Evolutionary conservation across 495 filamentous ascomycete genomes (phyloP).

Genomic region (Penicillium mononematosum): DNA sequence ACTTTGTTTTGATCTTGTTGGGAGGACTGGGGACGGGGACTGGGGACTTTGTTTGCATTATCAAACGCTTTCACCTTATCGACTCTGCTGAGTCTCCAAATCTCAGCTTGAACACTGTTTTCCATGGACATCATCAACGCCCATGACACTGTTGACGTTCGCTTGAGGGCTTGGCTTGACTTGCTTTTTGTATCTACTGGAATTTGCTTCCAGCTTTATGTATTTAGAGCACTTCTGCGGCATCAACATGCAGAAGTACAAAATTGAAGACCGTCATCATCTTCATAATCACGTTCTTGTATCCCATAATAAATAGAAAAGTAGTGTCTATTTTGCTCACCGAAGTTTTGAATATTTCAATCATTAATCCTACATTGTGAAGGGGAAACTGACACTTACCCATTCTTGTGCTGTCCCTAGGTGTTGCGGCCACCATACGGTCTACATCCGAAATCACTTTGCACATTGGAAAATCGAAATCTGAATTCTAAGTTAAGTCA

Average conservation of each 20-base stretch:
- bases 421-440: not conserved
- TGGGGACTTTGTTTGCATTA: not conserved
- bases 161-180: not conserved
- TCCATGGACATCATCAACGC: not conserved
- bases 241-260: not conserved
- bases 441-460: too few species aligned
- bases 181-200: not conserved
- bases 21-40: not conserved
- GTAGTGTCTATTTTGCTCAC: too few species aligned
- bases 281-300: not conserved
- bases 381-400: too few species aligned
- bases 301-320: not conserved
- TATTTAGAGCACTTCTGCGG: not conserved
- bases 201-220: not conserved
- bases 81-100: not conserved
- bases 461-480: not conserved
- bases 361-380: too few species aligned
- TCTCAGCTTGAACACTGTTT: not conserved
- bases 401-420: too few species aligned
- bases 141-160: not conserved
- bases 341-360: too few species aligned
- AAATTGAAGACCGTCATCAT: not conserved
- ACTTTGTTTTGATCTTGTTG: not conserved
- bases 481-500: conserved; percentile 21
- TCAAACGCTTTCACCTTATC: not conserved